These are phyloP conservation scores for Helenozyma rhizophorensis DNA, from an alignment of 805 yeast genomes.

Conservation along the genomic window DNA sequence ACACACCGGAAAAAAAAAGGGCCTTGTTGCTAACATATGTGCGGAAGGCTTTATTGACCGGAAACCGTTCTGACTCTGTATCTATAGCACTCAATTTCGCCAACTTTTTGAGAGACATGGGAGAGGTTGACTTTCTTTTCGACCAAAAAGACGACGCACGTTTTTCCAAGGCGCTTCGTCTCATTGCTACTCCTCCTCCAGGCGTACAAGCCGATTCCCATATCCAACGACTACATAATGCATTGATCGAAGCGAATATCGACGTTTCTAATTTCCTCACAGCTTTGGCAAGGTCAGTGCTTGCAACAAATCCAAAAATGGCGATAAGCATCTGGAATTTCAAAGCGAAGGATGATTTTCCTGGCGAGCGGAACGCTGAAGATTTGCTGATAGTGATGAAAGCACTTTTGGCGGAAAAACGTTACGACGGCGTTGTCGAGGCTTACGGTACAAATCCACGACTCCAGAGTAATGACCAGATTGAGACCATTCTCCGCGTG, in stretches of 20 bases:
- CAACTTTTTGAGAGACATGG: too few relatives aligned
- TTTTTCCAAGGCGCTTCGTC: slow-evolving; percentile 17
- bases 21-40: too few relatives aligned
- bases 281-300: slow-evolving; percentile 2
- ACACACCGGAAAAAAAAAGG: too few relatives aligned
- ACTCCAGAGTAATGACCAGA: slow-evolving; percentile 45
- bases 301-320: slow-evolving; percentile 2
- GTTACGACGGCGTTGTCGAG: slow-evolving; percentile 17
- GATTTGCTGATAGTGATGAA: slow-evolving; percentile 32
- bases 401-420: slow-evolving; percentile 20
- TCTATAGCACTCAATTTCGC: too few relatives aligned
- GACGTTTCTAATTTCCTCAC: slow-evolving; percentile 4
- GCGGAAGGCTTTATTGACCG: too few relatives aligned
- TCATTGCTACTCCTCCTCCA: slow-evolving; percentile 13
- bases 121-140: too few relatives aligned
- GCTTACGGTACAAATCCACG: slow-evolving; percentile 33
- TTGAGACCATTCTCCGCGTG: slow-evolving; percentile 44
- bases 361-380: slow-evolving; percentile 4
- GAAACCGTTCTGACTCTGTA: too few relatives aligned
- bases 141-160: neutral
- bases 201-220: too few relatives aligned
- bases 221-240: too few relatives aligned
- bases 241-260: neutral
- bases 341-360: slow-evolving; percentile 9
- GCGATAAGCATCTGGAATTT: slow-evolving; percentile 18